phyloP scores from a whole-genome alignment of 306 rosid species.

The Gleditsia sinensis region DNA sequence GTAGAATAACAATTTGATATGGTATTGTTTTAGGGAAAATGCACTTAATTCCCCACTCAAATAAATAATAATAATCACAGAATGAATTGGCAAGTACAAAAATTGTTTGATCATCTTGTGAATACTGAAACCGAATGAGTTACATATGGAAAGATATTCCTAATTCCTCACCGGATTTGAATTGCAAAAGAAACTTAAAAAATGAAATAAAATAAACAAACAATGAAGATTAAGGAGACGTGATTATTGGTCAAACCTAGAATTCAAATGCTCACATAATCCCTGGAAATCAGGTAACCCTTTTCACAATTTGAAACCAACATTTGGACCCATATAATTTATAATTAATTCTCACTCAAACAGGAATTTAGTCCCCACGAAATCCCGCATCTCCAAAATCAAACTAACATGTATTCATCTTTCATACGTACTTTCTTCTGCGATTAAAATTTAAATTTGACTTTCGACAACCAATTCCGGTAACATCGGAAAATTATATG shows the following conservation, averaged over 20 bases:
- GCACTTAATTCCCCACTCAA: not conserved
- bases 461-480: conserved; percentile 25
- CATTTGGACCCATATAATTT: not conserved
- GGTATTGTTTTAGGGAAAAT: not conserved
- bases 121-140: not conserved
- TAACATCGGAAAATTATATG: conserved; percentile 15
- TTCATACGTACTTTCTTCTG: not conserved
- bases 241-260: not conserved
- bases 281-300: not conserved
- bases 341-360: not conserved
- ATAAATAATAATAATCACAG: not conserved
- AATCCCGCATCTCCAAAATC: conserved; percentile 11
- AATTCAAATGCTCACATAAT: not conserved
- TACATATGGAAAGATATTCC: not conserved
- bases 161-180: not conserved
- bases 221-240: too few relatives aligned
- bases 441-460: conserved; percentile 16
- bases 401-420: conserved; percentile 18
- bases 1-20: too few relatives aligned
- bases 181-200: not conserved
- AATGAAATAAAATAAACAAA: too few relatives aligned
- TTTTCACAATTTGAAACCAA: not conserved
- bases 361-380: not conserved
- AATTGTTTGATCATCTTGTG: not conserved
- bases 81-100: not conserved